Evolutionary conservation across 495 filamentous ascomycete species (phyloP).

Genomic region (Aspergillus diversus): DNA sequence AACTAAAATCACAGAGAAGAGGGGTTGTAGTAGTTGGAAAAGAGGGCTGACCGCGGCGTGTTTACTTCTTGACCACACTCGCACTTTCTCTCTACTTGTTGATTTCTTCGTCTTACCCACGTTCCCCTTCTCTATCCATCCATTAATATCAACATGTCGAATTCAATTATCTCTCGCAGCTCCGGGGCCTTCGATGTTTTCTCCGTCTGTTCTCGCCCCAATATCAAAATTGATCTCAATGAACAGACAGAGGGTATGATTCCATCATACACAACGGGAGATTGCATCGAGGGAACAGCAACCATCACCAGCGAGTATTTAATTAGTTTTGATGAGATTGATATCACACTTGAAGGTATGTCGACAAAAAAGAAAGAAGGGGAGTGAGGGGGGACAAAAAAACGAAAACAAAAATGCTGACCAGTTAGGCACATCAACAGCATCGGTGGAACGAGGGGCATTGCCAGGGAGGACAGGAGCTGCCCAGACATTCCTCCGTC

Average conservation of each 20-base stretch:
- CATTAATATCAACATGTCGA: constrained; percentile 20
- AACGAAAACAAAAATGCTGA: constrained; percentile 26
- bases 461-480: constrained; percentile 56
- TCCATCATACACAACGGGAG: constrained; percentile 61
- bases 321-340: constrained; percentile 75
- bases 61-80: not conserved
- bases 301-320: constrained; percentile 64
- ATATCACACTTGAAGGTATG: constrained; percentile 79
- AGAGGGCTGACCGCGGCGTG: not conserved
- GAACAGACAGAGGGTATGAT: constrained; percentile 43
- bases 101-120: not conserved
- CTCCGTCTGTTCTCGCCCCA: constrained; percentile 34
- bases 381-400: constrained; percentile 25
- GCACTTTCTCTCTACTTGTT: not conserved
- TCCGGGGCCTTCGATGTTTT: constrained; percentile 37
- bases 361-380: constrained; percentile 26
- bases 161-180: constrained; percentile 34
- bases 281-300: constrained; percentile 62
- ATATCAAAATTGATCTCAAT: constrained; percentile 38
- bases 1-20: not conserved
- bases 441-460: constrained; percentile 55
- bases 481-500: constrained; percentile 71
- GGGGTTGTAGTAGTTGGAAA: not conserved
- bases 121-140: not conserved
- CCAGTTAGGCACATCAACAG: constrained; percentile 48